Evolutionary conservation across 768 basidiomycete genomes (phyloP), one percentile per base, ranked within the genome.

Genomic region (Gyrodon lividus): DNA sequence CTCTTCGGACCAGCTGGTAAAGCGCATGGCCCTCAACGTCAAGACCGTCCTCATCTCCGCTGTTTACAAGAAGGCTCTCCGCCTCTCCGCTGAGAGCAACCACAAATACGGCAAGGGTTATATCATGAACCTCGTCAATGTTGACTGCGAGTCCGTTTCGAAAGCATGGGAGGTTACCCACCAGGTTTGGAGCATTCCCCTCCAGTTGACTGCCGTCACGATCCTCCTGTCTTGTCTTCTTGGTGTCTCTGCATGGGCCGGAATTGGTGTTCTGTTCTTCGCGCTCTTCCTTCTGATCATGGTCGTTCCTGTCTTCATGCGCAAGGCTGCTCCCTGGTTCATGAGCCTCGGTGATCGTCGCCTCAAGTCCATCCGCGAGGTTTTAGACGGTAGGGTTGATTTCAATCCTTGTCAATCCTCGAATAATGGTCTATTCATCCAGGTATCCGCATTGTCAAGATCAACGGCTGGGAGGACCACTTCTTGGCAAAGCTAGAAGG

Each of bases 301-400:
- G 61, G 61, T 67, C 14, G 63, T 67, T n/a, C 65, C 65, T 3
- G 37, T 65, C 34, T 67, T 67, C 52, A 67, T 67, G 65, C 63
- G 63, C 50, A 67, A 57, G 40, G 66, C 65, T n/a, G 63, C 61
- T 35, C 65, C 65, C 13, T 43, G 50, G 50, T 67, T 67, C 48
- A 57, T 67, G 60, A 56, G 50, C 28, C 52, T 65, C 9, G 66
- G 65, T 48, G 65, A 67, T 22, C 57, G 50, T 16, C 66, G 65
- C 20, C 59, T 67, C 22, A 67, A 67, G 53, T 44, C 56, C 30
- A 56, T 67, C 24, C 64, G 65, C 24, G 65, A 67, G 40, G 43
- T 67, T 12, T 42, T 67, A 52, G 63, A 67, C 8, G 65, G 65
- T 65, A 52, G 45, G 13, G 5, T 6, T 26, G 13, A 17, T 39